These are phyloP conservation scores for Phlebiopsis gigantea DNA, from an alignment of 768 basidiomycete genomes.

Conservation along the genomic window DNA sequence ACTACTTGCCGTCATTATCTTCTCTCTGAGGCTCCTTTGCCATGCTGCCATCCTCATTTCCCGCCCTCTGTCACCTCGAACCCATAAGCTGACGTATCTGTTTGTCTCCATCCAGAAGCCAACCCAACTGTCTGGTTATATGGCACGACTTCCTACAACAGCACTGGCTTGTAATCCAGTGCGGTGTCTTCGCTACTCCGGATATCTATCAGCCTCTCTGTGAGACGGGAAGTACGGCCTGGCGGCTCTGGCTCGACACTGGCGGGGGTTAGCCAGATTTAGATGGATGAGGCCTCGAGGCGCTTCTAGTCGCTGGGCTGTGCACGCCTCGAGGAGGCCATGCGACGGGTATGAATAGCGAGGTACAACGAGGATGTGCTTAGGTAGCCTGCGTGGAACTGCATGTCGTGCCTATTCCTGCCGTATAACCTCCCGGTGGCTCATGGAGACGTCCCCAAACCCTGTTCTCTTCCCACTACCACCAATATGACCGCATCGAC, in stretches of 20 bases:
- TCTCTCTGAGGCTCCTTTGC: slow-evolving; percentile 17
- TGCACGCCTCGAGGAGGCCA: slow-evolving; percentile 10
- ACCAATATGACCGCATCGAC: slow-evolving; percentile 11
- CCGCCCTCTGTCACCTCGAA: neutral
- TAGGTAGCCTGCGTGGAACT: slow-evolving; percentile 3
- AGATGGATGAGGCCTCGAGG: neutral
- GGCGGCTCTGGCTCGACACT: no score
- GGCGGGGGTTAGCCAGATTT: neutral
- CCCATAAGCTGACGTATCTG: neutral
- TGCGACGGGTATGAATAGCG: slow-evolving; percentile 1
- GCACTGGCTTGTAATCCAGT: no score
- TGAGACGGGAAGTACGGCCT: neutral
- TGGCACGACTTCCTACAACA: neutral
- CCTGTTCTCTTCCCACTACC: neutral
- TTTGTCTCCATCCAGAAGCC: neutral
- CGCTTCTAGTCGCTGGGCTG: slow-evolving; percentile 2
- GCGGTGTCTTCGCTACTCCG: neutral
- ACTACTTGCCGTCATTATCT: slow-evolving; percentile 14
- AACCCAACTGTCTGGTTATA: neutral
- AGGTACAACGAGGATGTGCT: slow-evolving; percentile 9
- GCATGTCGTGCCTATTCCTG: slow-evolving; percentile 4
- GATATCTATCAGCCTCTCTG: neutral
- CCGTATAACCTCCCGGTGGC: slow-evolving; percentile 6
- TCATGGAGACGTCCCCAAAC: slow-evolving; percentile 1
- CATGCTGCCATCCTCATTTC: neutral